Base-by-base conservation (phyloP, 2,329 filamentous ascomycete genomes). In the Neonectria punicea region DNA sequence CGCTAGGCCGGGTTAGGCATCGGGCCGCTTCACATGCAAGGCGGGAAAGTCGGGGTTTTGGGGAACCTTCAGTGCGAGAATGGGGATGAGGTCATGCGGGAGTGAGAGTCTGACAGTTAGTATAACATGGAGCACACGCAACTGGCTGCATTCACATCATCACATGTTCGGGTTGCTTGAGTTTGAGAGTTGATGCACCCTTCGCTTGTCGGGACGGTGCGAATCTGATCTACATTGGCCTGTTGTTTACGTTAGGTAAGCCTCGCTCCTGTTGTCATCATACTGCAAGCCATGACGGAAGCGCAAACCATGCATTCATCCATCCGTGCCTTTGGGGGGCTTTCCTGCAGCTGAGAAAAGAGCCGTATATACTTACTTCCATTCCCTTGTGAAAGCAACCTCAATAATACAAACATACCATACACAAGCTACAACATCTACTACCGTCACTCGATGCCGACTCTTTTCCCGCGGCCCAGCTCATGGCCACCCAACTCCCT, bases 1-100 rank as follows among this genome's bases (percentile, higher is more conserved):
- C 69, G 67, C 75, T 77, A 77, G 68, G 18, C 74, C 68, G 41
- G 8, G 53, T 67, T 60, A 57, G 71, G 71, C 44, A 30, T 56
- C 49, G 65, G 28, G 16, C 53, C 34, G 56, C 65, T 77, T 77
- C 75, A 77, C 75, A 77, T 77, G 75, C 73, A 68, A 73, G 53
- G 53, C 50, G 53, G 43, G 51, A 57, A 65, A 57, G 53, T 61
- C 56, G 57, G 61, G 61, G 61, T 47, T 51, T 46, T 61, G 56
- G 46, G 53, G 53, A 20, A 51, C 18, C 55, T 49, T 41, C 34
- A 46, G 55, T n/a, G 16, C 59, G 25, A 49, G 16, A 18, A 46
- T 47, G 47, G 49, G 67, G 63, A 74, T 74, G 70, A 72, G 68
- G 73, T 75, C 74, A 76, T 74, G 74, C 61, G 73, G 63, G 65